Evolutionary conservation across 1,284 basidiomycete species (phyloP).

Genomic region (Schizophyllum amplum): DNA sequence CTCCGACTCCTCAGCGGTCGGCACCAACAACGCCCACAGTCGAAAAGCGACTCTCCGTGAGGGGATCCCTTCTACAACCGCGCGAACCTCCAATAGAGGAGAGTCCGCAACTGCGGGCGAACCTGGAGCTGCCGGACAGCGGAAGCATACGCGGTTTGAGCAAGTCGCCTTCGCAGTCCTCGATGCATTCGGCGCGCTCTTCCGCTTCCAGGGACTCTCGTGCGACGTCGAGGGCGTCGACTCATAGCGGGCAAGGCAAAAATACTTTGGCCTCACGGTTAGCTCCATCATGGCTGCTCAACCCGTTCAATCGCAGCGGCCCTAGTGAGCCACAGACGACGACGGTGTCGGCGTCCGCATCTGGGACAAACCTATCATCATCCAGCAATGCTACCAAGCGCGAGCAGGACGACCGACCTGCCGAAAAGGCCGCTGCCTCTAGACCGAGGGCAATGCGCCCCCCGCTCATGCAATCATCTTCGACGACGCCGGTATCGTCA

Average conservation of each 20-base stretch:
- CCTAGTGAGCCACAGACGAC: conserved; percentile 55
- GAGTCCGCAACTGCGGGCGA: conserved; percentile 13
- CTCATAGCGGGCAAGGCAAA: conserved; percentile 24
- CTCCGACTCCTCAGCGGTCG: conserved; percentile 26
- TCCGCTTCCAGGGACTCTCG: conserved; percentile 25
- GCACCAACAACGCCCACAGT: conserved; percentile 5
- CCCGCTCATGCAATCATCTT: conserved; percentile 19
- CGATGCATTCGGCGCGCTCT: conserved; percentile 49
- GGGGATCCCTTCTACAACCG: conserved; percentile 56
- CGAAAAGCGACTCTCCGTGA: conserved; percentile 35
- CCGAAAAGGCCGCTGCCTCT: conserved; percentile 17
- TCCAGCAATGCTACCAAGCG: neutral
- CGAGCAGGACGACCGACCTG: neutral
- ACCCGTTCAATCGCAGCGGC: conserved; percentile 51
- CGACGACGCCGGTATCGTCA: conserved; percentile 22
- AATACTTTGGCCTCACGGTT: conserved; percentile 48
- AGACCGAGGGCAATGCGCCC: conserved; percentile 22
- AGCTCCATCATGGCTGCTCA: conserved; percentile 68
- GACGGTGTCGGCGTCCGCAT: conserved; percentile 39
- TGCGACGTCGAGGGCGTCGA: conserved; percentile 12
- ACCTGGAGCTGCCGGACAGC: conserved; percentile 26
- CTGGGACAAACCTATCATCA: conserved; percentile 5
- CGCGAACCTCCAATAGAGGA: conserved; percentile 17
- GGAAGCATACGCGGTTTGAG: conserved; percentile 29
- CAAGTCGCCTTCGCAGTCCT: conserved; percentile 67